Evolutionary conservation across 208 protist species (phyloP).

Genomic region (Leishmania tarentolae): DNA sequence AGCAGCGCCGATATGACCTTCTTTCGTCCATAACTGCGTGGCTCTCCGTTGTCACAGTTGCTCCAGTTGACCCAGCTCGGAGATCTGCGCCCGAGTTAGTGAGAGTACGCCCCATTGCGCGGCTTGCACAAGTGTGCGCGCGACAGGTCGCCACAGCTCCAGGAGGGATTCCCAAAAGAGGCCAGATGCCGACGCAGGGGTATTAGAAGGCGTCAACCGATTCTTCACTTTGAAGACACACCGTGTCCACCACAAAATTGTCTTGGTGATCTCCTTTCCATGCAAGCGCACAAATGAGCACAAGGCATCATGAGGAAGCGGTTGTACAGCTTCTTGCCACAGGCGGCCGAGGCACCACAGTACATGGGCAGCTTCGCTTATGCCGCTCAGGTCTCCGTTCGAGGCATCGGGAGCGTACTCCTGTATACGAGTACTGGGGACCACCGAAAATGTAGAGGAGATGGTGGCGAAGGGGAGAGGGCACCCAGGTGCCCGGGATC

Average conservation of each 20-base stretch:
- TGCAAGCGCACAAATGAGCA: slow-evolving; percentile 5
- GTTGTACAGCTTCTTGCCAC: slow-evolving; percentile 12
- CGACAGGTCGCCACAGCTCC: slow-evolving; percentile 22
- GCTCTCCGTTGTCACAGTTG: slow-evolving; percentile 1
- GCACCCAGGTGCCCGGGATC: background rate
- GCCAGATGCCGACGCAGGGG: background rate
- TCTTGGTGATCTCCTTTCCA: slow-evolving; percentile 24
- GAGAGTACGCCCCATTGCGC: slow-evolving; percentile 8
- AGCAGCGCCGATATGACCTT: background rate
- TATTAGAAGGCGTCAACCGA: background rate
- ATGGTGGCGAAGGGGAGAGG: slow-evolving; percentile 1
- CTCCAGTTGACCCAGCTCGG: slow-evolving; percentile 10
- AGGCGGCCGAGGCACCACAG: slow-evolving; percentile 31
- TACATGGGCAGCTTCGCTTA: slow-evolving; percentile 19
- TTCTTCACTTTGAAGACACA: slow-evolving; percentile 4
- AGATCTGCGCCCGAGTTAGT: slow-evolving; percentile 8
- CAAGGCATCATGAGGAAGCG: slow-evolving; percentile 10
- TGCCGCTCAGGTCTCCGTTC: slow-evolving; percentile 8
- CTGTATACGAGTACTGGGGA: slow-evolving; percentile 16
- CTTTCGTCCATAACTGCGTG: background rate
- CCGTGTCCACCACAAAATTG: slow-evolving; percentile 18
- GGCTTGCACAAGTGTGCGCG: slow-evolving; percentile 13
- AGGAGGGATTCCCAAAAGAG: slow-evolving; percentile 19
- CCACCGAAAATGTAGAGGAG: slow-evolving; percentile 4
- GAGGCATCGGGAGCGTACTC: slow-evolving; percentile 18